Conservation (phyloP, 2,329 filamentous ascomycete genomes). For the Claviceps citrina region DNA sequence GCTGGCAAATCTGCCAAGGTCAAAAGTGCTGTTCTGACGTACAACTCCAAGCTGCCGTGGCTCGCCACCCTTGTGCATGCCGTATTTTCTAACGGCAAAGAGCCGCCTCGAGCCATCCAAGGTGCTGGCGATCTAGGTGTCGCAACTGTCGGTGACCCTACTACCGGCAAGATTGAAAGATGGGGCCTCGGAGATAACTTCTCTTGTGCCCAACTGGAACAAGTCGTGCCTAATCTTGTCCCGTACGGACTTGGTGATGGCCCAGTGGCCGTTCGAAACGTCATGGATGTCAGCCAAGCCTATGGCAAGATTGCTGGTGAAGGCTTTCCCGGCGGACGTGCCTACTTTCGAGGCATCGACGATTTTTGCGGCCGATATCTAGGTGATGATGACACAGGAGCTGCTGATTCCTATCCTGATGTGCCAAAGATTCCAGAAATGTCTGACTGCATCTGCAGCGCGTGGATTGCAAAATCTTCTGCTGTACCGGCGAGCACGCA, state of each 20-base stretch:
- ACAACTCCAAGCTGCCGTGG: slow-evolving; percentile 69
- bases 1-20: slow-evolving; percentile 42
- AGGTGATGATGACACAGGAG: slow-evolving; percentile 40
- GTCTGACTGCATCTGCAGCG: slow-evolving; percentile 56
- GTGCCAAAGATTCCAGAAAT: slow-evolving; percentile 62
- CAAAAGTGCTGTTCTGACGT: slow-evolving; percentile 62
- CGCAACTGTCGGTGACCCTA: slow-evolving; percentile 71
- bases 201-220: slow-evolving; percentile 60
- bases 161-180: slow-evolving; percentile 55
- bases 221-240: slow-evolving; percentile 56
- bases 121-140: slow-evolving; percentile 64
- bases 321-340: slow-evolving; percentile 67
- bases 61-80: slow-evolving; percentile 69
- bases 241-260: slow-evolving; percentile 69
- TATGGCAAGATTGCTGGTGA: slow-evolving; percentile 77
- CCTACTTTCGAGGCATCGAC: slow-evolving; percentile 58
- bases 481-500: slow-evolving; percentile 56
- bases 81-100: slow-evolving; percentile 57
- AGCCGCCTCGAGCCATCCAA: slow-evolving; percentile 65
- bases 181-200: slow-evolving; percentile 71
- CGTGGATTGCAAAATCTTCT: slow-evolving; percentile 81
- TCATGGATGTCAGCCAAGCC: slow-evolving; percentile 78
- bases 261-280: slow-evolving; percentile 64
- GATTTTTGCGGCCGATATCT: slow-evolving; percentile 69
- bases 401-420: slow-evolving; percentile 49